These are phyloP conservation scores for Rubus idaeus DNA, from an alignment of 306 rosid genomes.

Conservation along the genomic window DNA sequence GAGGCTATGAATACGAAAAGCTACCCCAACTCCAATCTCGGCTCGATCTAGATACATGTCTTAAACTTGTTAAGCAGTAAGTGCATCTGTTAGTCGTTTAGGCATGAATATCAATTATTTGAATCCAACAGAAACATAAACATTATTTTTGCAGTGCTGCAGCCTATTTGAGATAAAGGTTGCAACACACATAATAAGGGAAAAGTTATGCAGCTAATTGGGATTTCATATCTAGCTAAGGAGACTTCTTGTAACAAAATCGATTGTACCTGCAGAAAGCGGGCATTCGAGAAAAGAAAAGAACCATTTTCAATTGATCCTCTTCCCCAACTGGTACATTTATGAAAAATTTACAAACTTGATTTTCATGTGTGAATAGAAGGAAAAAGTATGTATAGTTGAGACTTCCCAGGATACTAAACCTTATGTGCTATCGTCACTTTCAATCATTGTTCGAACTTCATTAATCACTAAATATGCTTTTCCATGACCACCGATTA, in stretches of 20 bases:
- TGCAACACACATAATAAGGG: not conserved
- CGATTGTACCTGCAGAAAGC: not conserved
- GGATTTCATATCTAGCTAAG: not conserved
- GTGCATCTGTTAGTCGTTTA: not conserved
- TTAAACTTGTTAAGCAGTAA: not conserved
- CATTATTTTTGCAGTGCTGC: not conserved
- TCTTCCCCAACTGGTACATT: not conserved
- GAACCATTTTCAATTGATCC: slow-evolving; percentile 3
- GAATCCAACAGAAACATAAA: not conserved
- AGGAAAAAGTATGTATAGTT: not conserved
- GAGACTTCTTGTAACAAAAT: not conserved
- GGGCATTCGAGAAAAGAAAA: not conserved
- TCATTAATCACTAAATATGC: slow-evolving; percentile 65
- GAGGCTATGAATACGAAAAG: too few relatives aligned
- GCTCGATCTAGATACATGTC: not conserved
- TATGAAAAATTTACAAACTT: not conserved
- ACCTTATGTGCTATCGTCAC: slow-evolving; percentile 35
- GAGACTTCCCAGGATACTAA: slow-evolving; percentile 6
- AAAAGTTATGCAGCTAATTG: not conserved
- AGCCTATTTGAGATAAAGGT: not conserved
- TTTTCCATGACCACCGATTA: slow-evolving; percentile 69
- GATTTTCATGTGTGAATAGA: slow-evolving; percentile 1
- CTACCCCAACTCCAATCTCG: not conserved
- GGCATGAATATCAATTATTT: not conserved
- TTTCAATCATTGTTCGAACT: slow-evolving; percentile 70